Evolutionary conservation across 1,139 yeast genomes (phyloP), one percentile per base, ranked within the genome.

Genomic region (Lodderomyces orthopsilosis): DNA sequence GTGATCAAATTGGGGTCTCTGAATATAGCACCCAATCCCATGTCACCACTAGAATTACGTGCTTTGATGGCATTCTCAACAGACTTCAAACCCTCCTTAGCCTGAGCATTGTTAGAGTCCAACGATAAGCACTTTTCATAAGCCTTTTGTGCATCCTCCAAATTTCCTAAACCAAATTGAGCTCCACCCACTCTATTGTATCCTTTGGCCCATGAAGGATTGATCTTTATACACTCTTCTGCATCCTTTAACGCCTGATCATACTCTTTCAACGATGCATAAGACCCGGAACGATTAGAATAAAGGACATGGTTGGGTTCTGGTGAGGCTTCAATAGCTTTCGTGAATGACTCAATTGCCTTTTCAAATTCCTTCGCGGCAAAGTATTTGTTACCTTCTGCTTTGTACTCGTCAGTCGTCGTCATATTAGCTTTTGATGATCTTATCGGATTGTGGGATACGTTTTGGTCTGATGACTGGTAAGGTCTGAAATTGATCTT

Each of bases 131-230:
- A 96, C 62, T 85, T 83, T 51, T 83, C 75, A 65, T 90, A 94
- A 30, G 86, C 75, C 39, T 67, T 68, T 54, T 80, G 79, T 35
- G 94, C 85, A 33, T 76, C 85, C 34, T 83, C 89, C 47, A 82
- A 75, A 50, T 87, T 79, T 17, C 91, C 91, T 50, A 86, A 73
- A 13, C 98, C 98, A 56, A 75, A 85, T 45, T 85, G 81, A 27
- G 98, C 98, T 52, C 97, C 93, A 45, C 90, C 99, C 41, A 87
- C 85, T 67, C 99, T 85, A 58, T 83, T 85, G 73, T 85, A 87
- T 40, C 98, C 98, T 66, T 93, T 93, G 17, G 96, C 90, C 97
- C 98, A 93, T 2, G 80, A 51, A 18, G 88, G 82, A 52, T 87
- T 89, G 66, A 89, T 81, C 57, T 78, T 76, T 42, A 86, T 82